Percentiles rank a stretch among this genome's conserved stretches.
These are phyloP conservation scores for Mycocentrospora acerina DNA, from an alignment of 2,329 filamentous ascomycete genomes.

Conservation along the genomic window DNA sequence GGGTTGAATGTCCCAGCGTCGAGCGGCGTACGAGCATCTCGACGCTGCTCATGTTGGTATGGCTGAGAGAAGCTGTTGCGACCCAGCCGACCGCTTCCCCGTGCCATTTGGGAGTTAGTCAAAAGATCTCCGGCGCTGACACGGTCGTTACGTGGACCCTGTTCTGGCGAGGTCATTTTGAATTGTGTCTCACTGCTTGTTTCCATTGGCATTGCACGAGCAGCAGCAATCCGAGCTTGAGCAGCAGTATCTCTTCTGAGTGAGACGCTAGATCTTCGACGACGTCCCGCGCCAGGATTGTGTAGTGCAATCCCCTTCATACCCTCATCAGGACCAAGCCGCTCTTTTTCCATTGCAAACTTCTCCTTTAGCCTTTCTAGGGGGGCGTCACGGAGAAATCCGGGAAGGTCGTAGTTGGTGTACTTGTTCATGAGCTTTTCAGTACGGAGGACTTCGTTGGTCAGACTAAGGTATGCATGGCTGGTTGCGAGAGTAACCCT, in stretches of 20 bases:
- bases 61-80: slow-evolving; percentile 52
- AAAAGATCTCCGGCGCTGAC: slow-evolving; percentile 68
- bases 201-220: slow-evolving; percentile 42
- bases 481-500: slow-evolving; percentile 92
- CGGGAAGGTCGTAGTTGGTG: slow-evolving; percentile 87
- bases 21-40: slow-evolving; percentile 49
- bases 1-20: slow-evolving; percentile 46
- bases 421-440: slow-evolving; percentile 94
- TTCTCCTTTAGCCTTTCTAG: slow-evolving; percentile 88
- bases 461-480: slow-evolving; percentile 90
- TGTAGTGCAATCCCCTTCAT: slow-evolving; percentile 94
- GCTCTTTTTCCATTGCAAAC: slow-evolving; percentile 80
- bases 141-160: slow-evolving; percentile 29
- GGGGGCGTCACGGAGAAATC: slow-evolving; percentile 81
- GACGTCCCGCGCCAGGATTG: slow-evolving; percentile 68
- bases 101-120: slow-evolving; percentile 72
- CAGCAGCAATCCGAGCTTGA: slow-evolving; percentile 61
- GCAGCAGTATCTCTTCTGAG: slow-evolving; percentile 78
- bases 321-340: slow-evolving; percentile 76
- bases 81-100: slow-evolving; percentile 56
- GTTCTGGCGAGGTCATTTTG: slow-evolving; percentile 28
- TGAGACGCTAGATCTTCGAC: slow-evolving; percentile 67
- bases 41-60: slow-evolving; percentile 44
- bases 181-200: slow-evolving; percentile 18
- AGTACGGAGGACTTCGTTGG: slow-evolving; percentile 86